Evolutionary conservation across 306 rosid genomes (phyloP).

Genomic region (Adenanthera pavonina): DNA sequence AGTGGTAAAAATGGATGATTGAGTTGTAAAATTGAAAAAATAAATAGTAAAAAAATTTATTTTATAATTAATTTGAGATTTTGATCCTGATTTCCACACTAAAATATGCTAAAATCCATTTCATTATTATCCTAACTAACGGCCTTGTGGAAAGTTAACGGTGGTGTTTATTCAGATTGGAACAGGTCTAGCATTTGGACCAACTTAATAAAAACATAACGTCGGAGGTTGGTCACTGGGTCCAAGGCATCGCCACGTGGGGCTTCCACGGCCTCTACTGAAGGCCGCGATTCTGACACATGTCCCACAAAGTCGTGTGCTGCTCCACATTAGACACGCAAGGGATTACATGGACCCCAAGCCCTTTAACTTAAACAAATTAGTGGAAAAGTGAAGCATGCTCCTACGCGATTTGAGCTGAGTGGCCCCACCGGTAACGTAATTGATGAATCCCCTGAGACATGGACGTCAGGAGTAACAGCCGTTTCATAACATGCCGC

Average conservation of each 20-base stretch:
- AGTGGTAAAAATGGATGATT: too few relatives aligned
- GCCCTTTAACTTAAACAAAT: not conserved
- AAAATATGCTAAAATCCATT: not conserved
- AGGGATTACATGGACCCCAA: conserved; percentile 42
- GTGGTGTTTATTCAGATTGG: not conserved
- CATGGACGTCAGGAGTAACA: not conserved
- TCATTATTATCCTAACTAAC: conserved; percentile 27
- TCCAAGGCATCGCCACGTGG: conserved; percentile 38
- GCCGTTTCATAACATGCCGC: not conserved
- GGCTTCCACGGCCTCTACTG: not conserved
- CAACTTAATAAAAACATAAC: conserved; percentile 45
- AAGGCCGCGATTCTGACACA: conserved; percentile 23
- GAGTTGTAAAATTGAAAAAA: too few relatives aligned
- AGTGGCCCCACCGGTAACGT: not conserved
- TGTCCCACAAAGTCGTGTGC: not conserved
- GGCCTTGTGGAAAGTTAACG: not conserved
- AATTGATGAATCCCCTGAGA: not conserved
- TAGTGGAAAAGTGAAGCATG: too few relatives aligned
- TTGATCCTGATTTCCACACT: too few relatives aligned
- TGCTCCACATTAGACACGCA: conserved; percentile 42
- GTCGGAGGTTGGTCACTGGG: conserved; percentile 23
- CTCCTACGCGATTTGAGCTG: not conserved
- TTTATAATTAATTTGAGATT: too few relatives aligned
- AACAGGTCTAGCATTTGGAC: conserved; percentile 30
- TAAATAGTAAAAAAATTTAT: too few relatives aligned